Conservation (phyloP, 495 filamentous ascomycete species). For the Evansstolkia leycettana region DNA sequence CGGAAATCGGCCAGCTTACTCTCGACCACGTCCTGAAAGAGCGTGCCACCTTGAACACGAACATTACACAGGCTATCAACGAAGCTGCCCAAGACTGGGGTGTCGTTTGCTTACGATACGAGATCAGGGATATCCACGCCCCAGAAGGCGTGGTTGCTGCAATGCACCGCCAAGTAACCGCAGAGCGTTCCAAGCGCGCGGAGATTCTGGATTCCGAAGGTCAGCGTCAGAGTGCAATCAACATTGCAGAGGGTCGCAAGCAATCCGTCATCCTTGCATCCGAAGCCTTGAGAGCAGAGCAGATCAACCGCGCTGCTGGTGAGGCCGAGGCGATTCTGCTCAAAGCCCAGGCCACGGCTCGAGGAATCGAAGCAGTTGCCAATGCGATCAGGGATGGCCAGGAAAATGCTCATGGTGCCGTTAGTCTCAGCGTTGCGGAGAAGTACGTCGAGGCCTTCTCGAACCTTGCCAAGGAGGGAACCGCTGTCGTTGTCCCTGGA, state of each 20-base stretch:
- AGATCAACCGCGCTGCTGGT: conserved; percentile 83
- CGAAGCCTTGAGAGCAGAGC: conserved; percentile 78
- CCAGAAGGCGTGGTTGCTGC: conserved; percentile 84
- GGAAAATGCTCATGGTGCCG: conserved; percentile 63
- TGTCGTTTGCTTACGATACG: conserved; percentile 89
- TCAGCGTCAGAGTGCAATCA: conserved; percentile 92
- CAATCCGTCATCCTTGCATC: conserved; percentile 91
- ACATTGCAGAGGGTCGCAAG: conserved; percentile 94
- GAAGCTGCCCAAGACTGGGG: conserved; percentile 96
- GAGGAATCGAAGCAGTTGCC: conserved; percentile 78
- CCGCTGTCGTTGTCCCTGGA: conserved; percentile 85
- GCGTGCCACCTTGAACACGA: conserved; percentile 85
- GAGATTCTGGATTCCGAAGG: conserved; percentile 96
- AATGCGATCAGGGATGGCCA: conserved; percentile 55
- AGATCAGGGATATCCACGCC: conserved; percentile 96
- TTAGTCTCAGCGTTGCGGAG: conserved; percentile 83
- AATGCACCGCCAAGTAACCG: conserved; percentile 97
- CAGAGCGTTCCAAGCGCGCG: conserved; percentile 89
- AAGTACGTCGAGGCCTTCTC: conserved; percentile 96
- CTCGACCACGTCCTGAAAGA: conserved; percentile 97
- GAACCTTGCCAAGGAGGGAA: conserved; percentile 84
- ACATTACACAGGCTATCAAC: conserved; percentile 97
- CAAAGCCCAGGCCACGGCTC: conserved; percentile 74
- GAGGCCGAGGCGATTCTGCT: conserved; percentile 88
- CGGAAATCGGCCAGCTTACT: conserved; percentile 90